phyloP scores from a whole-genome alignment of 1,139 yeast species.

The Hyphopichia buzzinii region DNA sequence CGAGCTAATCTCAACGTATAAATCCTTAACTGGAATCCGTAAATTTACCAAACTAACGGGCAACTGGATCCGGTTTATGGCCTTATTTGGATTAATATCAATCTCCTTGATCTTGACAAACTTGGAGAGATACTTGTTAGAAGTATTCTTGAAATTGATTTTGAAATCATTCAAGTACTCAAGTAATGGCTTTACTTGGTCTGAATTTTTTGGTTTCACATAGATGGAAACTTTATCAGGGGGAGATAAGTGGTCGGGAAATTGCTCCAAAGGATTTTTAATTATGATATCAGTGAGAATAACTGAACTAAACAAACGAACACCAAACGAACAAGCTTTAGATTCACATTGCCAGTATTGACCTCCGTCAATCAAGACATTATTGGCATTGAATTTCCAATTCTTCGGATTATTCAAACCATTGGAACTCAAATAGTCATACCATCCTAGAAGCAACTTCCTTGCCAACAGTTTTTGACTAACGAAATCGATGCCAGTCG shows the following conservation, averaged over 20 bases:
- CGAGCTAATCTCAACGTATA: slow-evolving; percentile 33
- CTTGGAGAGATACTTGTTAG: slow-evolving; percentile 27
- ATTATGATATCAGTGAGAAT: slow-evolving; percentile 38
- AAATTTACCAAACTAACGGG: slow-evolving; percentile 37
- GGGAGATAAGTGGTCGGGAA: slow-evolving; percentile 5
- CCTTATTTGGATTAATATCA: slow-evolving; percentile 11
- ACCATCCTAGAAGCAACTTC: slow-evolving; percentile 40
- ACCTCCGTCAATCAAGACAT: slow-evolving; percentile 35
- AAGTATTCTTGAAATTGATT: slow-evolving; percentile 8
- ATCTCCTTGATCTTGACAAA: slow-evolving; percentile 34
- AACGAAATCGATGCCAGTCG: slow-evolving; percentile 9
- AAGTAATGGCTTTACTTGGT: slow-evolving; percentile 14
- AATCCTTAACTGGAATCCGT: slow-evolving; percentile 31
- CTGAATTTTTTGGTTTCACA: slow-evolving; percentile 7
- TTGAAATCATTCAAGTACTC: slow-evolving; percentile 20
- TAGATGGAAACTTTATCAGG: slow-evolving; percentile 7
- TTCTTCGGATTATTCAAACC: slow-evolving; percentile 21
- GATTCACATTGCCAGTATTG: slow-evolving; percentile 34
- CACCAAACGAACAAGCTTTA: slow-evolving; percentile 31
- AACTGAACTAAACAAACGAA: slow-evolving; percentile 31
- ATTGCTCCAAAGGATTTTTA: slow-evolving; percentile 13
- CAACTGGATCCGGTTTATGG: slow-evolving; percentile 29
- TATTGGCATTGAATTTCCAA: slow-evolving; percentile 41
- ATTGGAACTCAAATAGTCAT: slow-evolving; percentile 27
- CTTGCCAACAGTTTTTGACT: slow-evolving; percentile 17